These are phyloP conservation scores for Taiozyma sp. DNA, from an alignment of 1,139 yeast genomes.

Conservation along the genomic window DNA sequence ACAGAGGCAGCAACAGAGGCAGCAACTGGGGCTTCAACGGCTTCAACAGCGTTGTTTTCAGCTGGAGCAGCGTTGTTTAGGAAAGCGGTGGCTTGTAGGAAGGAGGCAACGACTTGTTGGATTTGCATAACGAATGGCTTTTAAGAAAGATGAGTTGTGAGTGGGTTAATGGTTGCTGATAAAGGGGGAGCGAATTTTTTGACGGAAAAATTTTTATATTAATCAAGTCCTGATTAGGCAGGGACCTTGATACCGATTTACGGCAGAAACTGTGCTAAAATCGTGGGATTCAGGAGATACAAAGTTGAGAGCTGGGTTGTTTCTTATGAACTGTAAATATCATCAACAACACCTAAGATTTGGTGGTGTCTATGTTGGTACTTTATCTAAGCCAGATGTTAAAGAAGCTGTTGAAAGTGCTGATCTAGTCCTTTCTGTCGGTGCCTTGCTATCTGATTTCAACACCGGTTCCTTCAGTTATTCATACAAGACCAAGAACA, in stretches of 20 bases:
- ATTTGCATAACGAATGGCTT: constrained; percentile 18
- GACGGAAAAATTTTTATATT: background rate
- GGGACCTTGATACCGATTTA: too few relatives aligned
- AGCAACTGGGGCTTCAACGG: background rate
- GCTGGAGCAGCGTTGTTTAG: constrained; percentile 8
- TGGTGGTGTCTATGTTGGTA: constrained; percentile 87
- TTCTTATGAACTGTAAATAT: too few relatives aligned
- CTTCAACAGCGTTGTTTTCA: constrained; percentile 6
- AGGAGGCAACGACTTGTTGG: constrained; percentile 25
- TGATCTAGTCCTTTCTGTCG: constrained; percentile 74
- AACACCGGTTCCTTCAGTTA: constrained; percentile 89
- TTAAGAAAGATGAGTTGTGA: background rate
- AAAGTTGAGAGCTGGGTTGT: too few relatives aligned
- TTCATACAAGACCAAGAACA: constrained; percentile 72
- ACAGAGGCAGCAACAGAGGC: background rate
- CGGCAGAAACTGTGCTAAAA: too few relatives aligned
- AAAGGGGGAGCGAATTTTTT: background rate
- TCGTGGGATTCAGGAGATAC: too few relatives aligned
- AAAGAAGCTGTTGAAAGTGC: constrained; percentile 72
- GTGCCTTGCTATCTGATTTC: constrained; percentile 83
- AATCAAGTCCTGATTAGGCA: too few relatives aligned
- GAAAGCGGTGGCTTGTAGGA: constrained; percentile 21
- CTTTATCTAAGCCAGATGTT: constrained; percentile 71
- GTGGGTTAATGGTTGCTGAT: background rate
- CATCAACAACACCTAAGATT: constrained; percentile 57